A percentile compares a stretch with the other conserved stretches of the same genome.
These are phyloP conservation scores for Kuraishia piskuri DNA, from an alignment of 805 yeast species.

Conservation along the genomic window DNA sequence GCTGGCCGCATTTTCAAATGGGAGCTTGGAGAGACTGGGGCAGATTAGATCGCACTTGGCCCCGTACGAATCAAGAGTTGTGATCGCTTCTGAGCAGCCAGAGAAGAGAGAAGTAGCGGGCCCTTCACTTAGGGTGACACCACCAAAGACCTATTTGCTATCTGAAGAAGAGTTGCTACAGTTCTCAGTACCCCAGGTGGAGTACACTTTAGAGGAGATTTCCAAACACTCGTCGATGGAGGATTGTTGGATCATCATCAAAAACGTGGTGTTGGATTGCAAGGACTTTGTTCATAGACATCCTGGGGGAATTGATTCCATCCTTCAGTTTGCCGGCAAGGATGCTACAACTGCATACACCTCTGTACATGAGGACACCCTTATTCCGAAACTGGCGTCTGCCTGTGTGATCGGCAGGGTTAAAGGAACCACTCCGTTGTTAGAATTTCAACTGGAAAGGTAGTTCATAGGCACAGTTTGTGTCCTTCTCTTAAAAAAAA, in stretches of 20 bases:
- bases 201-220: constrained; percentile 37
- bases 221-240: constrained; percentile 33
- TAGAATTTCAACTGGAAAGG: constrained; percentile 30
- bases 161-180: neutral
- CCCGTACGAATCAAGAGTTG: constrained; percentile 22
- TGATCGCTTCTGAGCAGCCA: neutral
- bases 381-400: constrained; percentile 39
- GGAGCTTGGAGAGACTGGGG: constrained; percentile 23
- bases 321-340: constrained; percentile 60
- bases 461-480: too few relatives aligned
- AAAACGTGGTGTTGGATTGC: constrained; percentile 41
- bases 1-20: constrained; percentile 11
- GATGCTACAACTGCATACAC: constrained; percentile 58
- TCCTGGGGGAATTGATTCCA: constrained; percentile 74
- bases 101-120: constrained; percentile 12
- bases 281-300: constrained; percentile 37
- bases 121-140: constrained; percentile 1
- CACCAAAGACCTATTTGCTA: neutral
- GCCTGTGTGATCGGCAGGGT: constrained; percentile 41
- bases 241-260: constrained; percentile 49
- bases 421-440: constrained; percentile 35
- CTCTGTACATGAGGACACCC: constrained; percentile 50
- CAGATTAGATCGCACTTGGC: constrained; percentile 36
- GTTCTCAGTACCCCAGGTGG: constrained; percentile 37
- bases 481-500: too few relatives aligned